A percentile compares a stretch with the other conserved stretches of the same genome.
Evolutionary conservation across 139 green algal genomes (phyloP).

Genomic region (Tetratostichococcus sp.): DNA sequence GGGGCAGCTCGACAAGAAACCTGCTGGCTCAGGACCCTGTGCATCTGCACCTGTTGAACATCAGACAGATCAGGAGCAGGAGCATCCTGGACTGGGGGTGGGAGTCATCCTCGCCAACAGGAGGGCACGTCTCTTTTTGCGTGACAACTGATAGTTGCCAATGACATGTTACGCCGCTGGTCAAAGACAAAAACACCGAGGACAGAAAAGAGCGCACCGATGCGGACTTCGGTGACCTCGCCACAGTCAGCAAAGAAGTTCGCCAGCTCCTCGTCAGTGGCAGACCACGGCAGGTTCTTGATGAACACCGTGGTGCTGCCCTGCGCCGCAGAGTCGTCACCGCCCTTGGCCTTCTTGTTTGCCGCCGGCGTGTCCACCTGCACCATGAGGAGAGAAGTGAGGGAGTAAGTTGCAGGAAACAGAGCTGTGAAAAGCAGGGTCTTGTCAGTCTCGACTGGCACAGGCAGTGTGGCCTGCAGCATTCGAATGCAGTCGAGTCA

Average conservation of each 20-base stretch:
- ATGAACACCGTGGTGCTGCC: constrained; percentile 62
- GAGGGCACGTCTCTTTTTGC: no score
- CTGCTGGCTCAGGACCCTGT: neutral
- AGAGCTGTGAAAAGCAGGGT: no score
- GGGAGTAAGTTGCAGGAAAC: no score
- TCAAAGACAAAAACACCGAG: no score
- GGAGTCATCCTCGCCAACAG: neutral
- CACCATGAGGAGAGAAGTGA: neutral
- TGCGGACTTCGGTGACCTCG: constrained; percentile 43
- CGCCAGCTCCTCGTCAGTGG: constrained; percentile 37
- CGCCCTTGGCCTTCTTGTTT: constrained; percentile 53
- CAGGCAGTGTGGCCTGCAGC: no score
- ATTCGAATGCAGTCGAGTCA: no score
- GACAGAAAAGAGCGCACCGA: constrained; percentile 33
- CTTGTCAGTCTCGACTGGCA: no score
- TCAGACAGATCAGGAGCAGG: neutral
- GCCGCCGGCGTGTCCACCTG: neutral
- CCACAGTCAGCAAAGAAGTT: constrained; percentile 58
- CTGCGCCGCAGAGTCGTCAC: constrained; percentile 23
- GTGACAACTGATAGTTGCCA: no score
- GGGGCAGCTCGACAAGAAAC: no score
- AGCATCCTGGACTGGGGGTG: neutral
- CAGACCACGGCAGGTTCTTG: constrained; percentile 65
- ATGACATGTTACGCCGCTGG: no score
- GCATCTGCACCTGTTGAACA: neutral